These are phyloP conservation scores for Ophiostoma novo-ulmi DNA, from an alignment of 2,329 filamentous ascomycete species.

Conservation along the genomic window DNA sequence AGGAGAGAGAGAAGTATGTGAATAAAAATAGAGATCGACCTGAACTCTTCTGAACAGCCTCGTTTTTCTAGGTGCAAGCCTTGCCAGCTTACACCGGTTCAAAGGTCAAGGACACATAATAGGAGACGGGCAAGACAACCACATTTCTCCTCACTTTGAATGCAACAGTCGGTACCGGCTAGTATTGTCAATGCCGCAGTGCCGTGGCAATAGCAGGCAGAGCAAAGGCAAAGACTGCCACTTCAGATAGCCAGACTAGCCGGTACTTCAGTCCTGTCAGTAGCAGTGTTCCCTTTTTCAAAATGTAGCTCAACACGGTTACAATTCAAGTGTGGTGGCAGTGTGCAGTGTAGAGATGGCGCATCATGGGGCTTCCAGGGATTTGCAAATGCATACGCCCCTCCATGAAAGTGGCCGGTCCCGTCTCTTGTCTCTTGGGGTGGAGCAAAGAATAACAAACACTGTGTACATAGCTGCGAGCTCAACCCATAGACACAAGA, in stretches of 20 bases:
- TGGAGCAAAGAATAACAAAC: neutral
- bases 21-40: neutral
- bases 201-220: neutral
- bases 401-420: neutral
- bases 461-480: conserved; percentile 1
- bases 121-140: neutral
- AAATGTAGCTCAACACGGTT: neutral
- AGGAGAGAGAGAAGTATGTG: neutral
- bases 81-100: neutral
- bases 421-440: neutral
- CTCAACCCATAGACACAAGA: neutral
- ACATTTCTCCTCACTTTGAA: neutral
- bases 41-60: neutral
- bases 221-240: neutral
- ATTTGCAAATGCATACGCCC: neutral
- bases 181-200: neutral
- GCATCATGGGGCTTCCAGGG: neutral
- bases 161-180: neutral
- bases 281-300: neutral
- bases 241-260: neutral
- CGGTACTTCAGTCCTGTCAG: too few species aligned
- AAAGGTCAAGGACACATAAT: neutral
- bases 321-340: neutral
- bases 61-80: neutral
- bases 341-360: neutral